Evolutionary conservation across 305 asterid genomes (phyloP).

Genomic region (Plantago lanceolata): DNA sequence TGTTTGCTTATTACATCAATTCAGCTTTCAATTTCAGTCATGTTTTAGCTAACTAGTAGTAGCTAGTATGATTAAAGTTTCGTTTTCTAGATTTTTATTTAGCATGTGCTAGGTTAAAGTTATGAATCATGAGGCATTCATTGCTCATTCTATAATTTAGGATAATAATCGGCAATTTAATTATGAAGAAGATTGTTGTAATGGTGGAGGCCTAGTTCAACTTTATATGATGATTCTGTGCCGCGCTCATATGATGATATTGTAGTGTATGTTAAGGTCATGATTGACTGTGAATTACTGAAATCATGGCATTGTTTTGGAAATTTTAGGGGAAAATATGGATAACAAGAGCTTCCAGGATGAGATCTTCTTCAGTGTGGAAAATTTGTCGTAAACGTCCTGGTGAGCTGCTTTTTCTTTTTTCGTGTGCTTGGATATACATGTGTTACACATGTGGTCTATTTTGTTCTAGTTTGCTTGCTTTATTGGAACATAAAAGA

Average conservation of each 20-base stretch:
- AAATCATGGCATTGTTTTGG: neutral
- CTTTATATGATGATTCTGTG: too few relatives aligned
- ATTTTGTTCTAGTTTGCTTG: slow-evolving; percentile 13
- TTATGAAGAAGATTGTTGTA: neutral
- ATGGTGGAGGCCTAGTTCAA: too few relatives aligned
- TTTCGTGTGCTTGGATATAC: neutral
- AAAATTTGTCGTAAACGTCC: slow-evolving; percentile 66
- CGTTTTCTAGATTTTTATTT: too few relatives aligned
- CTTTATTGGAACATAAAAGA: neutral
- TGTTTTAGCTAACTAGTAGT: neutral
- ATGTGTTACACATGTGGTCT: neutral
- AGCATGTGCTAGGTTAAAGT: too few relatives aligned
- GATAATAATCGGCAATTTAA: neutral
- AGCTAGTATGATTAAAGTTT: too few relatives aligned
- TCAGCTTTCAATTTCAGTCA: too few relatives aligned
- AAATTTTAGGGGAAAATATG: slow-evolving; percentile 51
- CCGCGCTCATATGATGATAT: too few relatives aligned
- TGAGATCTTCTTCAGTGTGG: slow-evolving; percentile 62
- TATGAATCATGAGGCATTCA: too few relatives aligned
- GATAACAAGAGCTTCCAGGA: slow-evolving; percentile 57
- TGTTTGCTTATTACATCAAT: neutral
- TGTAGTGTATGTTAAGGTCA: too few relatives aligned
- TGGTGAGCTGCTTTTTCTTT: slow-evolving; percentile 34
- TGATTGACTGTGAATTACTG: neutral
- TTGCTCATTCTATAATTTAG: neutral